These are phyloP conservation scores for Solanum tarapatanum DNA, from an alignment of 257 asterid genomes.

Conservation along the genomic window DNA sequence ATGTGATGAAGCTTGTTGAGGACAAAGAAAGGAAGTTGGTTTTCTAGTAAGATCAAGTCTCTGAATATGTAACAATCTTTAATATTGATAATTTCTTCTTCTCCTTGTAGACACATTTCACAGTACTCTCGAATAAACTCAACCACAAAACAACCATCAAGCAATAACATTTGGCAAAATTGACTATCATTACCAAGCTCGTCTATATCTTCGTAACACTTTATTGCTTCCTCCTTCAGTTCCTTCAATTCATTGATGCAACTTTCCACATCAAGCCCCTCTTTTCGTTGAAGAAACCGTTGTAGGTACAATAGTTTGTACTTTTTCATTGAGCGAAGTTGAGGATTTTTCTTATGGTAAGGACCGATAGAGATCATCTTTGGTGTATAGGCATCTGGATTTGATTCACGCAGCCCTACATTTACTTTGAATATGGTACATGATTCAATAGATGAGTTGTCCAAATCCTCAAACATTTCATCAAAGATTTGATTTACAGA, in stretches of 20 bases:
- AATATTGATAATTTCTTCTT: neutral
- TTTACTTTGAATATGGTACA: constrained; percentile 1
- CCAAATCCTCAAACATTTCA: neutral
- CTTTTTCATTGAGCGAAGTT: neutral
- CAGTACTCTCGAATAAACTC: neutral
- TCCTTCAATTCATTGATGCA: neutral
- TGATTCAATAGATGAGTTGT: neutral
- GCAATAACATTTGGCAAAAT: neutral
- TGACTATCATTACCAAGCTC: neutral
- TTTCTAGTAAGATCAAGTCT: constrained; percentile 4
- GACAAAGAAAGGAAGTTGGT: neutral
- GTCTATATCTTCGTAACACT: neutral
- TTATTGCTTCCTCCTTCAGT: neutral
- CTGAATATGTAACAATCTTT: neutral
- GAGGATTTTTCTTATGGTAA: neutral
- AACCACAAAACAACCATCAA: constrained; percentile 13
- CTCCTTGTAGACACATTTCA: neutral
- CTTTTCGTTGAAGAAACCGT: neutral
- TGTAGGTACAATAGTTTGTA: neutral
- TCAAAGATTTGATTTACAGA: neutral
- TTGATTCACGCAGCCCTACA: neutral
- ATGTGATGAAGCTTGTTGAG: neutral
- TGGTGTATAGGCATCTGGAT: constrained; percentile 4
- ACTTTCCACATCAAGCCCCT: neutral
- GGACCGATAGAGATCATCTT: constrained; percentile 9